phyloP scores from a whole-genome alignment of 305 asterid species.

The Fraxinus xanthoxyloides region DNA sequence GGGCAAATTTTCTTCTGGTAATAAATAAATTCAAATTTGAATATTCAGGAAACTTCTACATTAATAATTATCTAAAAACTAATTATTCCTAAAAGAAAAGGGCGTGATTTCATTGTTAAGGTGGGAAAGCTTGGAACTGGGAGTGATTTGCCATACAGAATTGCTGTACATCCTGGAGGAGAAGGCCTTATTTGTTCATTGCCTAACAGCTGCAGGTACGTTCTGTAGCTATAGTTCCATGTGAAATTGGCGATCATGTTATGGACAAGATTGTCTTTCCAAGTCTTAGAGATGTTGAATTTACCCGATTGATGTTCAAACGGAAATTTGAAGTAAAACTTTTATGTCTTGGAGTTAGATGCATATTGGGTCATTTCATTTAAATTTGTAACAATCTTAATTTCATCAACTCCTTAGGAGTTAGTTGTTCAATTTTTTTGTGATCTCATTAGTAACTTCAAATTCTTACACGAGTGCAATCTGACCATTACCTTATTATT shows the following conservation, averaged over 20 bases:
- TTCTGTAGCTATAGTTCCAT: slow-evolving; percentile 8
- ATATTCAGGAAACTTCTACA: neutral
- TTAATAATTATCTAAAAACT: slow-evolving; percentile 10
- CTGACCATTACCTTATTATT: neutral
- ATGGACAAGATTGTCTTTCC: slow-evolving; percentile 1
- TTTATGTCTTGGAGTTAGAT: neutral
- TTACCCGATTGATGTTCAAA: neutral
- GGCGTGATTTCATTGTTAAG: slow-evolving; percentile 30
- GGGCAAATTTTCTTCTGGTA: neutral
- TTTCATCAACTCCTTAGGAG: neutral
- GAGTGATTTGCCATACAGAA: slow-evolving; percentile 82
- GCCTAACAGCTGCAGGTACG: slow-evolving; percentile 77
- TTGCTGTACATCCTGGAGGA: slow-evolving; percentile 85
- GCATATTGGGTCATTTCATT: neutral
- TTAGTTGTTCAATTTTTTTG: neutral
- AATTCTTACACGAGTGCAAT: neutral
- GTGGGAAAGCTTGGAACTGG: slow-evolving; percentile 73
- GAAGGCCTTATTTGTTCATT: slow-evolving; percentile 82
- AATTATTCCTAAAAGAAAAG: neutral
- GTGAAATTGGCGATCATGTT: slow-evolving; percentile 1
- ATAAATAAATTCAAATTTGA: neutral
- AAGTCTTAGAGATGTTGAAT: neutral
- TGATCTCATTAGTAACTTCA: neutral
- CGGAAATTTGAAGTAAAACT: neutral
- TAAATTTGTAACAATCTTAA: neutral